Percentiles rank a stretch among this genome's conserved stretches.
These are phyloP conservation scores for Cryptomeria japonica DNA, from an alignment of 75 land plant genomes.

Conservation along the genomic window DNA sequence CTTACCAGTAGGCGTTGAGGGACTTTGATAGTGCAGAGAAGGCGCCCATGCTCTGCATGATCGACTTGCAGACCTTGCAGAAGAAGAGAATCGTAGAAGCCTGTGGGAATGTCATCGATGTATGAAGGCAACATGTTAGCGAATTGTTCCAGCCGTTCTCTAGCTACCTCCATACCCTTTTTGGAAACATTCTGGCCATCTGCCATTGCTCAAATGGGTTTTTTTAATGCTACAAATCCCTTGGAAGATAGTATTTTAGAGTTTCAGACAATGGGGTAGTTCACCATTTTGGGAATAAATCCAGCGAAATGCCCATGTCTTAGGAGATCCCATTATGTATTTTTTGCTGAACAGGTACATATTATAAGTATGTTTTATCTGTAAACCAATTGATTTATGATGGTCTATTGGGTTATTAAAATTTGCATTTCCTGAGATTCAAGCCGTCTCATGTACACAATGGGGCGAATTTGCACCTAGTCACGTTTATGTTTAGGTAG, in stretches of 20 bases:
- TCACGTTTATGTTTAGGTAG: too few relatives aligned
- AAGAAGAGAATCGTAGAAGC: slow-evolving; percentile 38
- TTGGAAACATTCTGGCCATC: neutral
- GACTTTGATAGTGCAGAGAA: slow-evolving; percentile 47
- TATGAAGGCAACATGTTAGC: neutral
- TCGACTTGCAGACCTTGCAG: slow-evolving; percentile 35
- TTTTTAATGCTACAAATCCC: neutral
- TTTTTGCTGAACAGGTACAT: too few relatives aligned
- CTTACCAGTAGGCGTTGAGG: slow-evolving; percentile 50
- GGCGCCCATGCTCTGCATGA: slow-evolving; percentile 33
- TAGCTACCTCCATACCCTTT: neutral
- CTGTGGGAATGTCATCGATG: slow-evolving; percentile 17
- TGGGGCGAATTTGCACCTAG: too few relatives aligned
- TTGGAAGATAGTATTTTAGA: neutral
- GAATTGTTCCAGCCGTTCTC: neutral
- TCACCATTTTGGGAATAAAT: neutral
- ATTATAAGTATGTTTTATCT: too few relatives aligned
- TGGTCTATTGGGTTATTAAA: too few relatives aligned
- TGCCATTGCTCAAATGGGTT: neutral
- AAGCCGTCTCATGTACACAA: too few relatives aligned
- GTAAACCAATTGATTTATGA: too few relatives aligned
- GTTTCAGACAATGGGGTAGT: neutral
- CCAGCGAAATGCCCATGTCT: too few relatives aligned
- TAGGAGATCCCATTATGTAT: too few relatives aligned
- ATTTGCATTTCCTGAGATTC: too few relatives aligned